phyloP scores from a whole-genome alignment of 495 filamentous ascomycete species.

The Haplographium delicatum region DNA sequence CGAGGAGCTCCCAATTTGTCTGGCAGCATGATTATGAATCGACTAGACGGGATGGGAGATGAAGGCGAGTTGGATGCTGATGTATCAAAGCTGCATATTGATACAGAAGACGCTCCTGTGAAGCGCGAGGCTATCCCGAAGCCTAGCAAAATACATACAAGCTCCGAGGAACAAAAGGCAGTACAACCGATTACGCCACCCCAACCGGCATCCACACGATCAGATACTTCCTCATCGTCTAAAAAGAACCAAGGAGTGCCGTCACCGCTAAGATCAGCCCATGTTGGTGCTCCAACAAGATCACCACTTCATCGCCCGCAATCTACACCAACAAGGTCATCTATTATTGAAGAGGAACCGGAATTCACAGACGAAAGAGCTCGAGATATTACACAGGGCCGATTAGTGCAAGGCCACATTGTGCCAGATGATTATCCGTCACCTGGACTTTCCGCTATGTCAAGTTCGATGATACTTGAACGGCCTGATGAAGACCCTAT shows the following conservation, averaged over 20 bases:
- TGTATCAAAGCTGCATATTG: slow-evolving; percentile 34
- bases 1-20: slow-evolving; percentile 57
- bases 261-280: slow-evolving; percentile 14
- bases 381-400: slow-evolving; percentile 83
- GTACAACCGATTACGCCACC: slow-evolving; percentile 8
- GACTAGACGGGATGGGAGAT: slow-evolving; percentile 25
- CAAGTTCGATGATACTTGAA: slow-evolving; percentile 42
- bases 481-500: slow-evolving; percentile 50
- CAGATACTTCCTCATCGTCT: slow-evolving; percentile 15
- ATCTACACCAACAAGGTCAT: slow-evolving; percentile 9
- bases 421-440: slow-evolving; percentile 92
- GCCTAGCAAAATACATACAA: slow-evolving; percentile 1
- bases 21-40: slow-evolving; percentile 59
- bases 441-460: slow-evolving; percentile 59
- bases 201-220: slow-evolving; percentile 7
- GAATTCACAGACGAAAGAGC: slow-evolving; percentile 86
- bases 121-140: slow-evolving; percentile 9
- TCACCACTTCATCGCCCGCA: slow-evolving; percentile 22
- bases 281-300: slow-evolving; percentile 1
- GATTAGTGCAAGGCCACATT: slow-evolving; percentile 92
- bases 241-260: slow-evolving; percentile 5
- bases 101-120: slow-evolving; percentile 19
- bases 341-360: slow-evolving; percentile 40
- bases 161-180: slow-evolving; percentile 6
- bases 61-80: slow-evolving; percentile 33